Evolutionary conservation across 331 rosid genomes (phyloP).

Genomic region (Arachis monticola): DNA sequence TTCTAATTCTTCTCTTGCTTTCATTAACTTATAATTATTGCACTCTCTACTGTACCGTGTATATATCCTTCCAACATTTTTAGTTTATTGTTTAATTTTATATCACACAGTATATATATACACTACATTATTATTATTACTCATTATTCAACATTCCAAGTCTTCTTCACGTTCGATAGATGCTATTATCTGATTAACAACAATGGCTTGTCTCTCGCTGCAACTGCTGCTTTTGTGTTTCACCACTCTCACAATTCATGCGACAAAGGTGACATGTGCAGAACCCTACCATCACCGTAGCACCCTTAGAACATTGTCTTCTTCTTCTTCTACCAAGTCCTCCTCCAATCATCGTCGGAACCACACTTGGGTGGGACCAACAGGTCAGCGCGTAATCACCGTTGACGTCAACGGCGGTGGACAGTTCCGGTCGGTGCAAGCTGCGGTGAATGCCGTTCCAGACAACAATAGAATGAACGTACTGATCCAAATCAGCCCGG

Average conservation of each 20-base stretch:
- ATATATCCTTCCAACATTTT: slow-evolving; percentile 21
- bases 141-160: slow-evolving; percentile 46
- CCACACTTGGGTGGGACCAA: slow-evolving; percentile 68
- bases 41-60: not conserved
- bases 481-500: slow-evolving; percentile 67
- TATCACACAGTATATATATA: slow-evolving; percentile 10
- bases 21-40: not conserved
- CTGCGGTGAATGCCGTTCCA: slow-evolving; percentile 71
- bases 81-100: not conserved
- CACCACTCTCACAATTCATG: slow-evolving; percentile 39
- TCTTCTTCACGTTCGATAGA: slow-evolving; percentile 6
- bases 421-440: slow-evolving; percentile 68
- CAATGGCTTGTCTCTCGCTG: slow-evolving; percentile 46
- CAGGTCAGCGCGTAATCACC: slow-evolving; percentile 59
- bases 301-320: not conserved
- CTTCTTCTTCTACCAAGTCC: slow-evolving; percentile 25
- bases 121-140: slow-evolving; percentile 11
- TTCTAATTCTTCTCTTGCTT: not conserved
- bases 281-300: not conserved
- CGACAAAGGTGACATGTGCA: slow-evolving; percentile 18
- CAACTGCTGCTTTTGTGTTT: slow-evolving; percentile 28
- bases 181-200: not conserved
- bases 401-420: slow-evolving; percentile 68
- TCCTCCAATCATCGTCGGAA: slow-evolving; percentile 1
- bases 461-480: slow-evolving; percentile 63